Evolutionary conservation across 192 early-diverging fungal species (phyloP), one percentile per base, ranked within the genome.

Genomic region (Rhizophagus clarus): DNA sequence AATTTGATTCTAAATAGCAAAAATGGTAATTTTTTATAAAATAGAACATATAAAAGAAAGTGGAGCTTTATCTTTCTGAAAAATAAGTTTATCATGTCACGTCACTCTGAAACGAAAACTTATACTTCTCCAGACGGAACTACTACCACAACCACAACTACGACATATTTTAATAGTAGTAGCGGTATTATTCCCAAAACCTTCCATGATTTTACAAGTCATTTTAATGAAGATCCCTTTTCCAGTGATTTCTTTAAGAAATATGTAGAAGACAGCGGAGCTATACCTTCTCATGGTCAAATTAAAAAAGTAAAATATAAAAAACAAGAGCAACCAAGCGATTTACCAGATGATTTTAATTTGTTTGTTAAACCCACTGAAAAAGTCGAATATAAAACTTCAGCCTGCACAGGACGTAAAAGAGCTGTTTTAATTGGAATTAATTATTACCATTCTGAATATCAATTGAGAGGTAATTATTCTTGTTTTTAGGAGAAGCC

Each of bases 351-450:
- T 17, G 49, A 56, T 20, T 56, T 20, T 56, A 56, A 4, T 22
- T 56, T 56, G 20, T 56, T 17, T 22, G 49, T 56, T 56, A 56
- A 56, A 20, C 49, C 49, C 0, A 22, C 49, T 5, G 49, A 56
- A 56, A 15, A 56, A 56, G 49, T 56, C 14, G 49, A 56, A 20
- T 56, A 12, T 17, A 15, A 56, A 20, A 0, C 14, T 5, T 56
- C 49, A 20, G 4, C 4, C 20, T 56, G 49, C 6, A 17, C 80
- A 60, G 93, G 93, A 32, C 87, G 91, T 68, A 93, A 94, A 85
- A 89, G 90, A 20, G 96, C 95, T 15, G 84, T 98, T 26, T 88
- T 98, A 66, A 92, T 98, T 74, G 97, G 97, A 20, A 95, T 97
- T 84, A 98, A 98, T 81, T 98, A 98, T 84, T 85, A 88, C 62